Conservation (phyloP, 202 grass and related monocot species). For the Digitaria exilis region DNA sequence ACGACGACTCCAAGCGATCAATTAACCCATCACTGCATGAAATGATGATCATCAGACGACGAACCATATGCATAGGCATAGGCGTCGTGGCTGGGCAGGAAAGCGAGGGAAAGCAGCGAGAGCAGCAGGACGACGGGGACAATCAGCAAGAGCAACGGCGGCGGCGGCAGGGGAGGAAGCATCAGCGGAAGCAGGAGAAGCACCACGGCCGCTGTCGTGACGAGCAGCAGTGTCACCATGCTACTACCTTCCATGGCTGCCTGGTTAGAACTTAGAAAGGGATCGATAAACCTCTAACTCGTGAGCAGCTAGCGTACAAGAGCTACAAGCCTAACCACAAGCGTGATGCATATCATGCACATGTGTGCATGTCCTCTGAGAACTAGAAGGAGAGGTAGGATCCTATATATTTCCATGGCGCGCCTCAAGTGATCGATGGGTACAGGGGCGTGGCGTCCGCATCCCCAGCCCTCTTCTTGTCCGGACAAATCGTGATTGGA, state of each 20-base stretch:
- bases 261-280: not conserved
- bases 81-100: conserved; percentile 46
- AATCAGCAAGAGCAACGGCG: conserved; percentile 53
- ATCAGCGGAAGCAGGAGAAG: conserved; percentile 62
- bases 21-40: not conserved
- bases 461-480: not conserved
- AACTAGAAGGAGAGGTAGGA: not conserved
- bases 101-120: conserved; percentile 53
- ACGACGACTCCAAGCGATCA: too few species aligned
- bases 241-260: conserved; percentile 6
- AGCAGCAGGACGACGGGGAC: conserved; percentile 64
- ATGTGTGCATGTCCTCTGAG: not conserved
- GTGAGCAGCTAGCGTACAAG: not conserved
- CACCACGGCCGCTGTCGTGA: conserved; percentile 10
- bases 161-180: conserved; percentile 68
- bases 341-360: too few species aligned
- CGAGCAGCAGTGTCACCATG: conserved; percentile 39
- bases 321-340: not conserved
- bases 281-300: not conserved
- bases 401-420: not conserved
- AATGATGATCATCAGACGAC: not conserved
- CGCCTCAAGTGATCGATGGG: not conserved
- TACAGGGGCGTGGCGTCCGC: not conserved
- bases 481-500: not conserved
- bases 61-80: not conserved